Evolutionary conservation across 257 asterid genomes (phyloP), one percentile per base, ranked within the genome.

Genomic region (Cinchona pubescens): DNA sequence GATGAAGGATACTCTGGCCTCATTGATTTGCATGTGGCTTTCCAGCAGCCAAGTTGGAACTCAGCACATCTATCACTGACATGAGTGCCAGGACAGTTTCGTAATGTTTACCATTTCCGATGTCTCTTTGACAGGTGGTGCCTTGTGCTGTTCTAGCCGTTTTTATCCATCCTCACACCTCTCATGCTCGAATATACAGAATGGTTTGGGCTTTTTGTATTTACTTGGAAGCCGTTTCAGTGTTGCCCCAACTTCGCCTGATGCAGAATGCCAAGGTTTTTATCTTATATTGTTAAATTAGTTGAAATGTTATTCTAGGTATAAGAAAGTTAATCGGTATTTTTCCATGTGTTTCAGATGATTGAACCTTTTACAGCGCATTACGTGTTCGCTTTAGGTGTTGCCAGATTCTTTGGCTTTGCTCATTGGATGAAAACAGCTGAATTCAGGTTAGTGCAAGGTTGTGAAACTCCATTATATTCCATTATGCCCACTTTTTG

Each of bases 351-450:
- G 48, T 80, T 45, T 55, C 90, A 92, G 98, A 86, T 91, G 90
- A 83, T 94, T 15, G 99, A 94, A 84, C 96, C 98, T 58, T 94
- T 90, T 67, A 90, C 99, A 3, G 97, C 96, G 62, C 93, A 92
- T 75, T 92, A 92, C 43, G 98, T 94, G 72, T 94, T 94, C 59
- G 99, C 99, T 0, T 85, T 94, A 53, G 98, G 99, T 0, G 75
- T 94, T 10, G 89, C 98, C 30, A 85, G 98, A 79, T 94, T 92
- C 76, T 65, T 94, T 48, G 92, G 92, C 42, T 94, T 92, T 71
- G 98, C 96, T 79, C 98, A 94, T 79, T 94, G 98, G 99, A 88
- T 92, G 80, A n/a, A n/a, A n/a, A n/a, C n/a, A n/a, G n/a, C n/a
- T n/a, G n/a, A n/a, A 83, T 95, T 80, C 90, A 88, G 98, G 99